These are phyloP conservation scores for Candida chilensis DNA, from an alignment of 805 yeast genomes.

Conservation along the genomic window DNA sequence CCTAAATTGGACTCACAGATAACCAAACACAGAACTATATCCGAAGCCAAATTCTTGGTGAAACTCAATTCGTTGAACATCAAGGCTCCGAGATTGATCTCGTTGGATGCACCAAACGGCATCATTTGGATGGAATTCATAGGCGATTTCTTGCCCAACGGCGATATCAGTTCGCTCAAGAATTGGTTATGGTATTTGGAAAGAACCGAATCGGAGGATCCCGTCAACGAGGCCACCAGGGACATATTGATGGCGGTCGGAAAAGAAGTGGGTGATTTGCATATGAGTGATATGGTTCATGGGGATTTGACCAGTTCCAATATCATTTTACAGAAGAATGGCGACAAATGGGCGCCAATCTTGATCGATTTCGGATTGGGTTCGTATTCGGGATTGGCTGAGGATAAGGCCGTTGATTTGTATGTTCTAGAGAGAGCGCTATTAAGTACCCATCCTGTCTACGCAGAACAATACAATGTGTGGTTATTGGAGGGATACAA, in stretches of 20 bases:
- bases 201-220: conserved; percentile 10
- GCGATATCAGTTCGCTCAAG: conserved; percentile 53
- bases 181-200: conserved; percentile 65
- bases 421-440: conserved; percentile 92
- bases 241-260: conserved; percentile 51
- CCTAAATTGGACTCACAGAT: conserved; percentile 68
- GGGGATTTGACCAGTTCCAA: conserved; percentile 94
- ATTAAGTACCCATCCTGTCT: conserved; percentile 79
- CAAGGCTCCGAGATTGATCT: conserved; percentile 63
- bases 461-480: conserved; percentile 50
- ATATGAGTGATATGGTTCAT: conserved; percentile 72
- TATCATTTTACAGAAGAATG: conserved; percentile 40
- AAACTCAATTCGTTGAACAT: conserved; percentile 48
- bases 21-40: conserved; percentile 72
- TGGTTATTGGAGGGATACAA: conserved; percentile 73
- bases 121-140: conserved; percentile 82
- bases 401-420: conserved; percentile 95
- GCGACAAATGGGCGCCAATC: conserved; percentile 27
- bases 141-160: conserved; percentile 46
- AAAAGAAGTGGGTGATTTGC: conserved; percentile 57
- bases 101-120: conserved; percentile 72
- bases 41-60: conserved; percentile 73
- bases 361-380: conserved; percentile 92
- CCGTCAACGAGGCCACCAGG: conserved; percentile 24
- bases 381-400: conserved; percentile 63